Evolutionary conservation across 2,329 filamentous ascomycete species (phyloP).

Genomic region (Fusarium sororula): DNA sequence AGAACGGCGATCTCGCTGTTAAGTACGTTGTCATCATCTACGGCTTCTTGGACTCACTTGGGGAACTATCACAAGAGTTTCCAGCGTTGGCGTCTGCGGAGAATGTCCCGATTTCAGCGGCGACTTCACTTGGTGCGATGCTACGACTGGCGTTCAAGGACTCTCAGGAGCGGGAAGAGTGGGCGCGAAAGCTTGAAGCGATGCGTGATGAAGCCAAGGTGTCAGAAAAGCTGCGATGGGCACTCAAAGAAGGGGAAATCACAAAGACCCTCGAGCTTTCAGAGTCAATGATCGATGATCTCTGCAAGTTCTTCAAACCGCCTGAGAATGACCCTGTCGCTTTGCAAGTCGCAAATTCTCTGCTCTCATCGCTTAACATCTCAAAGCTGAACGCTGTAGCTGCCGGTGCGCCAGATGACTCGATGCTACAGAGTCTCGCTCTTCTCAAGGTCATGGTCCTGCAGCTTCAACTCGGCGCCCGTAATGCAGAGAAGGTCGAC

Average conservation of each 20-base stretch:
- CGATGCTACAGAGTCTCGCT: neutral
- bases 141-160: neutral
- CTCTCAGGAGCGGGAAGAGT: neutral
- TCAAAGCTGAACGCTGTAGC: neutral
- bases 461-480: neutral
- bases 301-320: neutral
- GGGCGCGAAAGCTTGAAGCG: neutral
- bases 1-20: rapidly evolving
- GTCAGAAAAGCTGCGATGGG: neutral
- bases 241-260: neutral
- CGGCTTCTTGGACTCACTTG: neutral
- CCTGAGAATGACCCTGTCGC: neutral
- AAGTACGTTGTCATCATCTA: neutral
- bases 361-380: neutral
- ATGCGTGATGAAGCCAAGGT: neutral
- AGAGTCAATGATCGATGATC: neutral
- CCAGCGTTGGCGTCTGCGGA: neutral
- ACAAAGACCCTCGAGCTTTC: neutral
- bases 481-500: neutral
- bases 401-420: neutral
- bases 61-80: neutral
- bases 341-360: neutral
- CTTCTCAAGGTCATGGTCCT: neutral
- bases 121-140: neutral
- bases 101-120: neutral